Evolutionary conservation across 768 basidiomycete genomes (phyloP).

Genomic region (Hortiboletus campestris): DNA sequence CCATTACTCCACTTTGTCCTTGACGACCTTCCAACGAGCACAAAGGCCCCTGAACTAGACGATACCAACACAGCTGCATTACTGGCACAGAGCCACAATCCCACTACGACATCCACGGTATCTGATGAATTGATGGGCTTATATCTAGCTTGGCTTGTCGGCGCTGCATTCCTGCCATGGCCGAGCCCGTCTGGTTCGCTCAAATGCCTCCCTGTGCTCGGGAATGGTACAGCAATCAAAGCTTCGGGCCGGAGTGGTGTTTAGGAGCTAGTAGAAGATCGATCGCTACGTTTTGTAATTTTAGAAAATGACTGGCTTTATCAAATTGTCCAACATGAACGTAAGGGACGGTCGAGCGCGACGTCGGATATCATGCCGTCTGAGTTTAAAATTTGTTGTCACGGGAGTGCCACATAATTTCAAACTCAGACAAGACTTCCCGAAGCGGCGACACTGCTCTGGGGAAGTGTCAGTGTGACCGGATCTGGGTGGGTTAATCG

Average conservation of each 20-base stretch:
- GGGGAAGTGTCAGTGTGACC: neutral
- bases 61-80: constrained; percentile 72
- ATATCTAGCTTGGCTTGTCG: constrained; percentile 91
- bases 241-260: constrained; percentile 70
- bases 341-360: neutral
- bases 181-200: constrained; percentile 41
- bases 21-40: constrained; percentile 95
- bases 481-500: neutral
- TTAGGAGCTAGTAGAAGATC: constrained; percentile 24
- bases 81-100: constrained; percentile 48
- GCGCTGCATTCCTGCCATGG: constrained; percentile 73
- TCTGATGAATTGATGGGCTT: constrained; percentile 73
- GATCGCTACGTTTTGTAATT: neutral
- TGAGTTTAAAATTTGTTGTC: neutral
- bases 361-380: neutral
- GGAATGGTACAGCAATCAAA: constrained; percentile 40
- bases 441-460: neutral
- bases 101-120: constrained; percentile 54
- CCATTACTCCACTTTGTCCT: constrained; percentile 96
- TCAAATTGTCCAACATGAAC: neutral
- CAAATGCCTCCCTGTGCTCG: constrained; percentile 51
- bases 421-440: neutral
- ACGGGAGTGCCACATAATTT: neutral
- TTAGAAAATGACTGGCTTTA: neutral
- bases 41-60: constrained; percentile 88